Base-by-base conservation (phyloP, 2,329 filamentous ascomycete genomes). In the Didymella arachidicola region DNA sequence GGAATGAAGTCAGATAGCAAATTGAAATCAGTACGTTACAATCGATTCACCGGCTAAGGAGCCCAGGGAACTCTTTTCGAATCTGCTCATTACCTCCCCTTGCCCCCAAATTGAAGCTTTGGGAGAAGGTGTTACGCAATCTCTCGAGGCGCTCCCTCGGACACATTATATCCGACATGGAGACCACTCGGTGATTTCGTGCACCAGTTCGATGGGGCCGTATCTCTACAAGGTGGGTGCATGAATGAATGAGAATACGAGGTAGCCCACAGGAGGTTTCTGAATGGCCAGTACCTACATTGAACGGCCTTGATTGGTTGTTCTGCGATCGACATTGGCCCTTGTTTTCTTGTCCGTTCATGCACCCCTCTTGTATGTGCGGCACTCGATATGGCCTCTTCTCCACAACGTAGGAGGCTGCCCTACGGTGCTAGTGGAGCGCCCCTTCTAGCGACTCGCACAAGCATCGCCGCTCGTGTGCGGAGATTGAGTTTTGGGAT, bases 401-500 rank as follows among this genome's bases (percentile, higher is more conserved):
- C 25, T 42, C 30, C 44, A 53, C 49, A 43, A 10, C 30, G 29
- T 22, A 38, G 10, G 36, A 29, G 18, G 22, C 30, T 8, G 19
- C 34, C 45, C 43, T 42, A 30, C 43, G 43, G 25, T 39, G 25
- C 19, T 36, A 3, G 42, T 48, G 54, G 50, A 54, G 41, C 27
- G 45, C 3, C 44, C 56, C 26, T 30, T 22, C 12, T 53, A 50
- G 56, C 25, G 38, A 36, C 14, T 16, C n/a, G 44, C 19, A 38
- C 29, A 16, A 30, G 8, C n/a, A 39, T 32, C 14, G 18, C 49
- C 34, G 18, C 44, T 58, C 50, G 56, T 50, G 30, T 43, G 38
- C 29, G 49, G 38, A 53, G 38, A 58, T 53, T 52, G 42, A 46
- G 29, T 12, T 36, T 18, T 34, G 44, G 29, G 18, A 25, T 46